Percentiles rank a stretch among this genome's conserved stretches.
Conservation (phyloP, 495 filamentous ascomycete species). For the Penicillium pulvis region DNA sequence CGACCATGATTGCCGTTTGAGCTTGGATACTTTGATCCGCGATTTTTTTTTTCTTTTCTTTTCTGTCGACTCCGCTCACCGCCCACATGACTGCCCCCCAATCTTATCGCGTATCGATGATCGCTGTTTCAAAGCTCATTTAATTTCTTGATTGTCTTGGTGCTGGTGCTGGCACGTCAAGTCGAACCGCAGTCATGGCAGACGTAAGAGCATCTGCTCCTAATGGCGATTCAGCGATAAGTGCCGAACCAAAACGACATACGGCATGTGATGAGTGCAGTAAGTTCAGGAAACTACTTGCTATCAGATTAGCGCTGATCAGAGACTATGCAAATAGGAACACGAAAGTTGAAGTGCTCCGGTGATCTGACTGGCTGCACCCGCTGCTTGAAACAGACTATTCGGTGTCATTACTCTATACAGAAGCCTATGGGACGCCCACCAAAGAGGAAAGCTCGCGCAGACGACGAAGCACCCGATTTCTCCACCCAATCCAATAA, state of each 20-base stretch:
- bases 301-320: slow-evolving; percentile 20
- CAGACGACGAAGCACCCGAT: slow-evolving; percentile 32
- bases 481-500: slow-evolving; percentile 16
- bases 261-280: slow-evolving; percentile 49
- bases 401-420: slow-evolving; percentile 47
- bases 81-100: slow-evolving; percentile 48
- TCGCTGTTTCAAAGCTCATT: slow-evolving; percentile 10
- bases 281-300: slow-evolving; percentile 20
- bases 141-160: slow-evolving; percentile 1
- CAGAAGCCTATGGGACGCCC: slow-evolving; percentile 54
- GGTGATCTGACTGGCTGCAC: slow-evolving; percentile 44
- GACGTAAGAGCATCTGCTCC: slow-evolving; percentile 1
- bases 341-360: slow-evolving; percentile 53
- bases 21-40: slow-evolving; percentile 19
- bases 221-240: slow-evolving; percentile 7
- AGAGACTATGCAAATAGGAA: slow-evolving; percentile 30
- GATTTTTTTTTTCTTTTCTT: slow-evolving; percentile 44
- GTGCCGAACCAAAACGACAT: slow-evolving; percentile 36
- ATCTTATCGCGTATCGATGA: slow-evolving; percentile 27
- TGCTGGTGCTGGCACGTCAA: not conserved
- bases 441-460: slow-evolving; percentile 43
- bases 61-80: slow-evolving; percentile 35
- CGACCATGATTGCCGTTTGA: slow-evolving; percentile 35
- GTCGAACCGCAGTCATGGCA: slow-evolving; percentile 3
- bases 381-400: slow-evolving; percentile 45